Evolutionary conservation across 495 filamentous ascomycete genomes (phyloP).

Genomic region (Lophiostoma macrostomum): DNA sequence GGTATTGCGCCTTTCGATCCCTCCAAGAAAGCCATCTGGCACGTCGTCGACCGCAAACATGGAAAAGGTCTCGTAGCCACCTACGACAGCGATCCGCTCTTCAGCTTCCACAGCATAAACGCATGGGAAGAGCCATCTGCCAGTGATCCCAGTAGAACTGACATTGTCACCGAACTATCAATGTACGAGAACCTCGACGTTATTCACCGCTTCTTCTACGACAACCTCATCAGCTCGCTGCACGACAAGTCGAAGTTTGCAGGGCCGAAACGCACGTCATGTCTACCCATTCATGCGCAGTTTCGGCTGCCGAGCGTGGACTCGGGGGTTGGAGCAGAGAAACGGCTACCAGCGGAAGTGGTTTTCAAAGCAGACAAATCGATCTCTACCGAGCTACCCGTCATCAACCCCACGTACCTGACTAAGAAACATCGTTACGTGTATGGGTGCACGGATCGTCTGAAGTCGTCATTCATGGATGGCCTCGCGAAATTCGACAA

Average conservation of each 20-base stretch:
- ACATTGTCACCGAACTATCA: constrained; percentile 59
- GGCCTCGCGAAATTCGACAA: constrained; percentile 67
- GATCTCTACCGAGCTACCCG: constrained; percentile 44
- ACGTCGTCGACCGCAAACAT: constrained; percentile 57
- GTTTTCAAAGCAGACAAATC: constrained; percentile 19
- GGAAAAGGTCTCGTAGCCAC: constrained; percentile 41
- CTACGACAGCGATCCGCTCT: constrained; percentile 58
- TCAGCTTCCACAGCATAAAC: constrained; percentile 75
- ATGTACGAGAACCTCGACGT: constrained; percentile 54
- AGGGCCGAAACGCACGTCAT: constrained; percentile 20
- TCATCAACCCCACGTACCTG: constrained; percentile 59
- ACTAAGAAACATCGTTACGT: constrained; percentile 60
- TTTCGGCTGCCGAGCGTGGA: constrained; percentile 49
- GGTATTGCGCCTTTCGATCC: constrained; percentile 54
- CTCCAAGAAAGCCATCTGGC: constrained; percentile 57
- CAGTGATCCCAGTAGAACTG: constrained; percentile 40
- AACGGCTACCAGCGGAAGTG: constrained; percentile 49
- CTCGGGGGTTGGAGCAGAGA: constrained; percentile 12
- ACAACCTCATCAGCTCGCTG: constrained; percentile 47
- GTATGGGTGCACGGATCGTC: constrained; percentile 58
- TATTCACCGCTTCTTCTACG: constrained; percentile 50
- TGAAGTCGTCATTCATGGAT: constrained; percentile 61
- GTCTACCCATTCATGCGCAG: constrained; percentile 44
- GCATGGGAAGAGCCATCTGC: constrained; percentile 59
- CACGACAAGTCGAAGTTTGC: neutral